Evolutionary conservation across 2,329 filamentous ascomycete species (phyloP).

Genomic region (Diaporthe sp.): DNA sequence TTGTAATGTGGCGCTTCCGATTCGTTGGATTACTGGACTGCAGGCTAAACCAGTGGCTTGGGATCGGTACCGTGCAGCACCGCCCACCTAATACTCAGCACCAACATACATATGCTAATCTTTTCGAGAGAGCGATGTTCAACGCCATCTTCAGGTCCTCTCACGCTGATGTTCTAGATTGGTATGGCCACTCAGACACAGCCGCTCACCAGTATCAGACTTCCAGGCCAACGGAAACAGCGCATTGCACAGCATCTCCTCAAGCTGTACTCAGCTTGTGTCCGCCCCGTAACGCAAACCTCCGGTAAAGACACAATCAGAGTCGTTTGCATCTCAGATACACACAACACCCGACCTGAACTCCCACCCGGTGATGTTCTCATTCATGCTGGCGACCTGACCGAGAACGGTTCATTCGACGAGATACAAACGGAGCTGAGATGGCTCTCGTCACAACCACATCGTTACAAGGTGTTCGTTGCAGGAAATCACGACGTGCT

Average conservation of each 20-base stretch:
- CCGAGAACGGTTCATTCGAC: constrained; percentile 51
- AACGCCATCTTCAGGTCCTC: too few relatives aligned
- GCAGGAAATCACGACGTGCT: constrained; percentile 44
- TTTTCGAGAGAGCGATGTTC: background rate
- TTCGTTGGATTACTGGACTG: background rate
- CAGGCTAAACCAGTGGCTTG: background rate
- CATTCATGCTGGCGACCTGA: constrained; percentile 58
- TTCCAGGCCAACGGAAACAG: background rate
- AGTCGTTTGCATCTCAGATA: constrained; percentile 56
- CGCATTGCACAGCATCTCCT: background rate
- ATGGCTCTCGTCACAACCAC: constrained; percentile 52
- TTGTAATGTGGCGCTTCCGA: background rate
- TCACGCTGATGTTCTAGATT: too few relatives aligned
- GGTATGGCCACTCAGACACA: background rate
- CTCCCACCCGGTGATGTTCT: constrained; percentile 55
- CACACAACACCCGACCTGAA: constrained; percentile 52
- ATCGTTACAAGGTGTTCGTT: constrained; percentile 52
- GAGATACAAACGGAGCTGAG: constrained; percentile 52
- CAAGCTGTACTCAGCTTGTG: background rate
- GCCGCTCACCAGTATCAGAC: background rate
- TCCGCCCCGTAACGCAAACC: background rate
- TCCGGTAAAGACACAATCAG: background rate
- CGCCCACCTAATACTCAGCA: background rate
- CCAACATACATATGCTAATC: too few relatives aligned
- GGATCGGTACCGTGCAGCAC: background rate